Base-by-base conservation (phyloP, 345 rosid species). In the Linum tenue region DNA sequence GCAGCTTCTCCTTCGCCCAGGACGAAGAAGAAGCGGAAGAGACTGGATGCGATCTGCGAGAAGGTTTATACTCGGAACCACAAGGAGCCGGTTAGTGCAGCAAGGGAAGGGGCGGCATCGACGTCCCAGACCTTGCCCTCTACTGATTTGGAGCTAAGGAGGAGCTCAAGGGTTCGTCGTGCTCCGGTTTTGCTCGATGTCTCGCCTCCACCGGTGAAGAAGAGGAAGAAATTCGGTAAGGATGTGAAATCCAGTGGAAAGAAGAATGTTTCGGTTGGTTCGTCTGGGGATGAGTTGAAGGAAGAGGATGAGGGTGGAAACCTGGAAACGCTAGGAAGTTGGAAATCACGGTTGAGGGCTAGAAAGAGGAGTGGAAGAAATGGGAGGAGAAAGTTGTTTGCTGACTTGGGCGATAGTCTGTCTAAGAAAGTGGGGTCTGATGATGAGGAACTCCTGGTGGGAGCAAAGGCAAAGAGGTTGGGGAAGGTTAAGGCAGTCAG, bases 41-140 rank as follows among this genome's bases (percentile, higher is more conserved):
- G 90, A 73, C 86, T 92, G n/a, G 92, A 86, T 72, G 83, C 96
- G 37, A 92, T 92, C 57, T 82, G 85, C 55, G 98, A 90, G 69
- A 83, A 72, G 41, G 84, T 79, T 63, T 90, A 90, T 75, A 88
- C 73, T 36, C 83, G 77, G 68, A 86, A 88, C 77, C 97, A 82
- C 65, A 70, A 65, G n/a, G 96, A 82, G 59, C 59, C 84, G 1
- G 72, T 53, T 53, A 22, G 31, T 22, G 31, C 31, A 22, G 79
- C 53, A 48, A 65, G 3, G 69, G 60, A 8, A 66, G 67, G 67
- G 86, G 57, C 39, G 77, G 22, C 59, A 81, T 48, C 62, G 63
- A 64, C 2, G 77, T 37, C 55, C 9, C 65, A 3, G 51, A 9
- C 11, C 16, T 55, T 2, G 56, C 37, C 9, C 5, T 41, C 44